Evolutionary conservation across 2,329 filamentous ascomycete genomes (phyloP).

Genomic region (Alternaria atra): DNA sequence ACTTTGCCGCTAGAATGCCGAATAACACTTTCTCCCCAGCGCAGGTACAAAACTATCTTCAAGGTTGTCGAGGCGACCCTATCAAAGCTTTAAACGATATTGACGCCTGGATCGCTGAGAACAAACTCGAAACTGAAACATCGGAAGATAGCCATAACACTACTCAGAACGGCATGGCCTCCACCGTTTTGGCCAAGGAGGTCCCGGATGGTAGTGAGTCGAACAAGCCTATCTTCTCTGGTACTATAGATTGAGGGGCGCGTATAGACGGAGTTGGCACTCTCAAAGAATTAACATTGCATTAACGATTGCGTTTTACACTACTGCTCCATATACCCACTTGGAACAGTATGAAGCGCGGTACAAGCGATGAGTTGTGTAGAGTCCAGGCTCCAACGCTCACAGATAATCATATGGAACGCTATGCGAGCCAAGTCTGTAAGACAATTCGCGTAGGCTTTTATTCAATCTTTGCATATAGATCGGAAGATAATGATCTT

Average conservation of each 20-base stretch:
- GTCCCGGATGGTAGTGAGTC: background rate
- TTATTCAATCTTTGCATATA: background rate
- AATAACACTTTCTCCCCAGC: constrained; percentile 42
- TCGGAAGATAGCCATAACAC: no score
- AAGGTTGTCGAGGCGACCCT: constrained; percentile 39
- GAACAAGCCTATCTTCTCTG: background rate
- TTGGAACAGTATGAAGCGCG: background rate
- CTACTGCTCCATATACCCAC: background rate
- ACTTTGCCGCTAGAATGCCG: constrained; percentile 41
- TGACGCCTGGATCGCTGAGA: constrained; percentile 32
- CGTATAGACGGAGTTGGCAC: background rate
- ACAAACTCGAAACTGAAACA: background rate
- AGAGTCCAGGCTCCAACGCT: background rate
- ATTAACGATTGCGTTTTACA: background rate
- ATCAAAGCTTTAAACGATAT: constrained; percentile 29
- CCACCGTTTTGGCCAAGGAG: background rate
- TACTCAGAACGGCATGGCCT: background rate
- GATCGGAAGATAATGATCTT: background rate
- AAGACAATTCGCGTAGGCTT: background rate
- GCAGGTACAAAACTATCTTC: constrained; percentile 44
- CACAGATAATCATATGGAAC: background rate
- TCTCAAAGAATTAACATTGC: background rate
- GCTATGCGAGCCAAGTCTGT: background rate
- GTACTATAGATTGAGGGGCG: background rate
- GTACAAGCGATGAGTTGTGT: background rate